Percentiles rank a stretch among this genome's conserved stretches.
Conservation (phyloP, 805 yeast genomes). For the Lachancea quebecensis region DNA sequence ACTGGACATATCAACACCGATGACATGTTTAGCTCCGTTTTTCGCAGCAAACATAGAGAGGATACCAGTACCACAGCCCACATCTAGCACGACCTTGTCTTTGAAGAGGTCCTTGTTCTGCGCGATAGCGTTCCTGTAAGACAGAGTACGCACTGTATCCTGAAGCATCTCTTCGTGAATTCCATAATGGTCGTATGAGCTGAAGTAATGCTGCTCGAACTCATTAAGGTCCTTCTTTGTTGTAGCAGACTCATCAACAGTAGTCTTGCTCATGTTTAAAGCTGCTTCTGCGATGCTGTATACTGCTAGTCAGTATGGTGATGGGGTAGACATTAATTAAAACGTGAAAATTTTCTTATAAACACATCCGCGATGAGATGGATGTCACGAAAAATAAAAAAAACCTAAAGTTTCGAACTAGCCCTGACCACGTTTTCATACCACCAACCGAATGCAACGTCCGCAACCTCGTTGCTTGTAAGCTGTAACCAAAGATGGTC, state of each 20-base stretch:
- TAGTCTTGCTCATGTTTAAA: conserved; percentile 21
- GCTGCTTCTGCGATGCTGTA: not conserved
- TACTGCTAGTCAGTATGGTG: not conserved
- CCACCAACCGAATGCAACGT: conserved; percentile 27
- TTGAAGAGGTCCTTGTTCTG: conserved; percentile 85
- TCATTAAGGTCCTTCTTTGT: conserved; percentile 57
- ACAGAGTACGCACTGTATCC: conserved; percentile 84
- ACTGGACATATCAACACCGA: conserved; percentile 95
- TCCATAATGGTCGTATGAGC: conserved; percentile 93
- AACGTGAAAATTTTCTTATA: conserved; percentile 1
- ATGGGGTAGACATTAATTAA: conserved; percentile 1
- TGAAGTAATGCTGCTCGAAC: conserved; percentile 87
- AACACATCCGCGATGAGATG: not conserved
- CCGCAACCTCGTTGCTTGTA: conserved; percentile 14
- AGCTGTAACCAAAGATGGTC: conserved; percentile 18
- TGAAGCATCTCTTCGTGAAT: conserved; percentile 99
- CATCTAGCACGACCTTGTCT: conserved; percentile 91
- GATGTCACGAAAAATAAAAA: not conserved
- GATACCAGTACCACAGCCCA: conserved; percentile 98
- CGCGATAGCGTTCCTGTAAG: conserved; percentile 87
- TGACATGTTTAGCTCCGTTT: conserved; percentile 98
- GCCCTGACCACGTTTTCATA: conserved; percentile 12
- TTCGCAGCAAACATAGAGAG: conserved; percentile 95
- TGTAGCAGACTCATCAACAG: conserved; percentile 48
- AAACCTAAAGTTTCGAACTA: conserved; percentile 5